phyloP scores from a whole-genome alignment of 2,329 filamentous ascomycete genomes.

The Ophiostoma perfectum region DNA sequence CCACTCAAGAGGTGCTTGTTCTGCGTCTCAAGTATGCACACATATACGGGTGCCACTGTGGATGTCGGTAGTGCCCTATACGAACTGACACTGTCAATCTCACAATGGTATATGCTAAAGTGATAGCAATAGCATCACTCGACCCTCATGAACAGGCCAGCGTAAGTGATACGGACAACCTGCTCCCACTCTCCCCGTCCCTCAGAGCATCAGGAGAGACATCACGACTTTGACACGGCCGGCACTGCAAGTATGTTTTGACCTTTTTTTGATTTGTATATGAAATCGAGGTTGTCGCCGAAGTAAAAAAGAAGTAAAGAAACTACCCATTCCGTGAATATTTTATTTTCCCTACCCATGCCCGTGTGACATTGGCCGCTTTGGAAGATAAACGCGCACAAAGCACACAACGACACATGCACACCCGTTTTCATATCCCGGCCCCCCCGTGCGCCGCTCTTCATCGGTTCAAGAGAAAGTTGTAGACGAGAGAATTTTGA shows the following conservation, averaged over 20 bases:
- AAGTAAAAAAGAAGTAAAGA: conserved; percentile 20
- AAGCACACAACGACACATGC: conserved; percentile 9
- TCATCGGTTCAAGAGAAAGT: not conserved
- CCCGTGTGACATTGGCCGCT: conserved; percentile 17
- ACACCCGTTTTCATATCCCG: conserved; percentile 10
- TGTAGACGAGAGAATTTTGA: not conserved
- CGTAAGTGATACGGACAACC: too few relatives aligned
- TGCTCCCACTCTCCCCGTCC: not conserved
- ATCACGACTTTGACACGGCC: too few relatives aligned
- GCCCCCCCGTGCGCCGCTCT: not conserved
- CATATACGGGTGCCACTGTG: too few relatives aligned
- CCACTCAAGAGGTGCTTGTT: too few relatives aligned
- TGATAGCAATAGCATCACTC: too few relatives aligned
- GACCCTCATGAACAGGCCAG: too few relatives aligned
- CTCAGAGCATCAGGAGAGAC: too few relatives aligned
- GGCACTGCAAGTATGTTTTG: conserved; percentile 10
- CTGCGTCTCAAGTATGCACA: too few relatives aligned
- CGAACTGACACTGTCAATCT: too few relatives aligned
- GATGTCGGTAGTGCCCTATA: too few relatives aligned
- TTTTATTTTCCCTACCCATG: conserved; percentile 20
- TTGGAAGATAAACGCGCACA: not conserved
- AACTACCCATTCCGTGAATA: conserved; percentile 20
- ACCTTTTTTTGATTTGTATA: conserved; percentile 19
- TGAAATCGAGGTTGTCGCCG: conserved; percentile 22
- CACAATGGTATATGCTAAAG: too few relatives aligned